Conservation (phyloP, 2,329 filamentous ascomycete species). For the Colletotrichum aenigma region DNA sequence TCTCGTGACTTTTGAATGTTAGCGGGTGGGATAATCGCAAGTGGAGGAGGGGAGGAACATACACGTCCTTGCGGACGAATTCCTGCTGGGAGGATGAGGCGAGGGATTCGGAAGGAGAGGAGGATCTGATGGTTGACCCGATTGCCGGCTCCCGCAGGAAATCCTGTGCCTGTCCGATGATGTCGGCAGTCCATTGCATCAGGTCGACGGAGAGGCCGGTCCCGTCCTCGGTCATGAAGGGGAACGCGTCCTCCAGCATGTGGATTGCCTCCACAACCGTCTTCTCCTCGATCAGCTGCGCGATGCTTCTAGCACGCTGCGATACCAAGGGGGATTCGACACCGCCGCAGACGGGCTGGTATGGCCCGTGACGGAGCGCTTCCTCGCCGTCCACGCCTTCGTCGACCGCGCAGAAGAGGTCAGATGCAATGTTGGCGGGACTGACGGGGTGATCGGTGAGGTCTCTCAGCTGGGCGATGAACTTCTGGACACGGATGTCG, state of each 20-base stretch:
- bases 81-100: background rate
- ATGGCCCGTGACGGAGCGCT: slow-evolving; percentile 1
- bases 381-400: background rate
- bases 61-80: slow-evolving; percentile 8
- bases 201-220: background rate
- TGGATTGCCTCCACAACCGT: slow-evolving; percentile 6
- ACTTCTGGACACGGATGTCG: slow-evolving; percentile 39
- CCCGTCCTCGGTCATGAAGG: background rate
- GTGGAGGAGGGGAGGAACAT: background rate
- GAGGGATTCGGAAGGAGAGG: slow-evolving; percentile 1
- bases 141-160: background rate
- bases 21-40: background rate
- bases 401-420: slow-evolving; percentile 3
- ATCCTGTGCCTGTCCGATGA: background rate
- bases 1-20: background rate
- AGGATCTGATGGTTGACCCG: background rate
- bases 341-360: background rate
- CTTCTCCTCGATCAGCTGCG: background rate
- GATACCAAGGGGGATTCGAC: background rate
- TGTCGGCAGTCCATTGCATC: background rate
- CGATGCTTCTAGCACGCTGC: background rate
- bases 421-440: background rate
- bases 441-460: background rate
- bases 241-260: background rate
- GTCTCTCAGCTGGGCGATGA: slow-evolving; percentile 31